Conservation (phyloP, 2,329 filamentous ascomycete genomes). For the Anthostomella pinea region DNA sequence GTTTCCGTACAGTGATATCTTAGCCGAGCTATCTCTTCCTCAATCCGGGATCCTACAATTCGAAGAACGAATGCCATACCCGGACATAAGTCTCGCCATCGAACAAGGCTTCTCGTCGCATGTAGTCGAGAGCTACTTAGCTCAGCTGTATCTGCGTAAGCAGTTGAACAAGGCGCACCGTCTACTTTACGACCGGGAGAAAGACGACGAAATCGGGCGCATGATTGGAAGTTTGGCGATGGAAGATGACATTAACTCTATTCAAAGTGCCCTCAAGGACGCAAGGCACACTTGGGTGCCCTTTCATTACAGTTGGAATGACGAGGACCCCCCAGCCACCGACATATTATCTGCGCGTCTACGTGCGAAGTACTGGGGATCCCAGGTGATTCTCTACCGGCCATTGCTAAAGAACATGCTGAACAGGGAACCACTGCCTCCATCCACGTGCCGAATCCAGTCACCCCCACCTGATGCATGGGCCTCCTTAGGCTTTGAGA, state of each 20-base stretch:
- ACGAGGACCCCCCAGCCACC: constrained; percentile 65
- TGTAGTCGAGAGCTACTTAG: constrained; percentile 58
- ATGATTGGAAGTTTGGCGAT: too few relatives aligned
- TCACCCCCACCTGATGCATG: constrained; percentile 14
- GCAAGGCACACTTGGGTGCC: constrained; percentile 48
- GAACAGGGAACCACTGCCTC: constrained; percentile 31
- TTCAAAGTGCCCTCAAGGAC: constrained; percentile 45
- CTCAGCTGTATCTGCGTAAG: constrained; percentile 63
- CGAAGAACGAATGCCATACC: constrained; percentile 65
- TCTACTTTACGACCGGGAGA: constrained; percentile 48
- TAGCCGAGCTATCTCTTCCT: constrained; percentile 74
- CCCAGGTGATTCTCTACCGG: constrained; percentile 82
- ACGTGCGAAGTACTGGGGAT: constrained; percentile 92
- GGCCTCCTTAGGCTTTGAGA: constrained; percentile 10
- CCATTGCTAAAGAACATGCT: constrained; percentile 65
- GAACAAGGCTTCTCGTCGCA: constrained; percentile 43
- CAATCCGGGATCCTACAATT: constrained; percentile 59
- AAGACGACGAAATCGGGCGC: constrained; percentile 25
- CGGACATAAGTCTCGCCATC: constrained; percentile 50
- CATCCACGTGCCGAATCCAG: constrained; percentile 16
- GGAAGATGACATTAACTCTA: constrained; percentile 42
- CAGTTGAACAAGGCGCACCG: constrained; percentile 62
- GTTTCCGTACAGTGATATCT: constrained; percentile 78
- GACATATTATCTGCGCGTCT: constrained; percentile 82
- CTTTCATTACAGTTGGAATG: constrained; percentile 53